phyloP scores from a whole-genome alignment of 305 asterid species.

The Euphrasia arctica region DNA sequence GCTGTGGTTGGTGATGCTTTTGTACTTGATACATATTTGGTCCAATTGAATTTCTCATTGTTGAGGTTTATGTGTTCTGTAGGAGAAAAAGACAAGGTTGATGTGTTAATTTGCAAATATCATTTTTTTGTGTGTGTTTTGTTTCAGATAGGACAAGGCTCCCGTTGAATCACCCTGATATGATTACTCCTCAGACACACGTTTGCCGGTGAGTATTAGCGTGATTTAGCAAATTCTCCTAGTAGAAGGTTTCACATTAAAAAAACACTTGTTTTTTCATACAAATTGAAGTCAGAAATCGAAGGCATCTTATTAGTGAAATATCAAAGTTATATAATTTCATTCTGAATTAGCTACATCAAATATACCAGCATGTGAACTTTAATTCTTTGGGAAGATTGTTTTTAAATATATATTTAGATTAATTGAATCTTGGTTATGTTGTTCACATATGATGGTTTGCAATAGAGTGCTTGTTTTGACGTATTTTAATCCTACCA shows the following conservation, averaged over 20 bases:
- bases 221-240: conserved; percentile 5
- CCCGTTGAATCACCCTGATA: conserved; percentile 70
- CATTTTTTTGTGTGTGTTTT: neutral
- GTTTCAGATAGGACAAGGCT: conserved; percentile 75
- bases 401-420: too few species aligned
- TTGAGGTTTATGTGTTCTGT: conserved; percentile 1
- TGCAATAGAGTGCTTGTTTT: too few species aligned
- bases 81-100: conserved; percentile 1
- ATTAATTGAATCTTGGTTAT: too few species aligned
- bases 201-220: conserved; percentile 61
- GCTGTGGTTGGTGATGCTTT: neutral
- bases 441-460: too few species aligned
- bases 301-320: neutral
- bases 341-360: conserved; percentile 5
- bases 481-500: too few species aligned
- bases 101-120: neutral
- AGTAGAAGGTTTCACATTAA: neutral
- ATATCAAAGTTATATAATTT: neutral
- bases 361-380: neutral
- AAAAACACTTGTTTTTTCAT: neutral
- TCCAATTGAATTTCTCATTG: neutral
- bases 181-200: conserved; percentile 59
- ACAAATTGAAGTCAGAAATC: neutral
- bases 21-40: neutral
- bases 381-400: neutral